Evolutionary conservation across 2,329 filamentous ascomycete species (phyloP).

Genomic region (Fusarium sp.): DNA sequence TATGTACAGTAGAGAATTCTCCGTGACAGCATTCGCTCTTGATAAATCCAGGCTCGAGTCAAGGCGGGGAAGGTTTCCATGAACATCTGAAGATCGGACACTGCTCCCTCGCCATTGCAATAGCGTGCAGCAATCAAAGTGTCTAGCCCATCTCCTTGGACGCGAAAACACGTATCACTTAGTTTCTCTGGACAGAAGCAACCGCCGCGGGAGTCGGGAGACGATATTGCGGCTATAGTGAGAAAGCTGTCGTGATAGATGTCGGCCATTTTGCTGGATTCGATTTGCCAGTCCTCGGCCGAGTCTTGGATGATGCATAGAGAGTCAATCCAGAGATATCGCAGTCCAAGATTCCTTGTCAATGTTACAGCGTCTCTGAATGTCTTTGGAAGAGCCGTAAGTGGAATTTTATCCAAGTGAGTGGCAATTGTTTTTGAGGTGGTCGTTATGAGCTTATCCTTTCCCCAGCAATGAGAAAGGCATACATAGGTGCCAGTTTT

Average conservation of each 20-base stretch:
- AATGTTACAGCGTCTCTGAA: slow-evolving; percentile 6
- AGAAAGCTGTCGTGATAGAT: neutral
- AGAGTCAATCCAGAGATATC: slow-evolving; percentile 27
- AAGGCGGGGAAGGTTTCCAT: neutral
- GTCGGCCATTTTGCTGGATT: slow-evolving; percentile 2
- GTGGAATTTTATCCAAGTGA: neutral
- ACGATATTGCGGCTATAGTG: neutral
- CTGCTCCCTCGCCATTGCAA: neutral
- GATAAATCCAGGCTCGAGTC: neutral
- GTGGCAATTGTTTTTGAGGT: neutral
- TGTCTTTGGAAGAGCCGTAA: neutral
- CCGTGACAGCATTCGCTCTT: neutral
- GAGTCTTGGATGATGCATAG: slow-evolving; percentile 31
- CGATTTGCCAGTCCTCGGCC: neutral
- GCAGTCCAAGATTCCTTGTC: neutral
- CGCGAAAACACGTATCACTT: neutral
- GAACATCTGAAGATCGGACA: neutral
- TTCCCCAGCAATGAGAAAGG: slow-evolving; percentile 8
- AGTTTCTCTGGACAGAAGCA: neutral
- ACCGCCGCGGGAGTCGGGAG: neutral
- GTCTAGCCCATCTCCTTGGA: neutral
- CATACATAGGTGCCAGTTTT: neutral
- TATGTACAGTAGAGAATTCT: neutral
- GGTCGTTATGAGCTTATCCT: neutral
- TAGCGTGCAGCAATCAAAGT: neutral